phyloP scores from a whole-genome alignment of 2,329 filamentous ascomycete genomes.

The Juglanconis sp. region DNA sequence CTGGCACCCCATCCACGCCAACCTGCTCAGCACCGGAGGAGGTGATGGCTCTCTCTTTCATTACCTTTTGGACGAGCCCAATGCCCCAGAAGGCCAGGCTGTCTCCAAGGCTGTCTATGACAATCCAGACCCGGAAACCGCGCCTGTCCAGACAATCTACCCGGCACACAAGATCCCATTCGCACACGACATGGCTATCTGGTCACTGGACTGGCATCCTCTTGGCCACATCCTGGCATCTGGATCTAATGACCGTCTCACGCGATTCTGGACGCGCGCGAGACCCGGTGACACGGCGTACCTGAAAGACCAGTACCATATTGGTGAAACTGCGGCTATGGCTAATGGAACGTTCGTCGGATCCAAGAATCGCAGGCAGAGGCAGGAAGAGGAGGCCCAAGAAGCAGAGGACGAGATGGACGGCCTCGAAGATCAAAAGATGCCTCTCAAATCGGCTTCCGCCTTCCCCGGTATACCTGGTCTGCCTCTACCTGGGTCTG shows the following conservation, averaged over 20 bases:
- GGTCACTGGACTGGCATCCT: constrained; percentile 97
- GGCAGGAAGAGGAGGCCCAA: constrained; percentile 89
- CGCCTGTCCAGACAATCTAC: constrained; percentile 84
- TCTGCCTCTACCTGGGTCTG: constrained; percentile 42
- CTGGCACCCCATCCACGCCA: constrained; percentile 92
- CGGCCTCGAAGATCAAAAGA: constrained; percentile 86
- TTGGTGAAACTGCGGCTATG: constrained; percentile 89
- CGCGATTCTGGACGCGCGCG: constrained; percentile 91
- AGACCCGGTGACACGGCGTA: constrained; percentile 83
- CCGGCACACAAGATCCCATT: constrained; percentile 83
- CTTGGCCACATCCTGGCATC: constrained; percentile 92
- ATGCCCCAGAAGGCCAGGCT: constrained; percentile 71
- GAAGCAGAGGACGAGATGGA: constrained; percentile 92
- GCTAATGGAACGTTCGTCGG: constrained; percentile 93
- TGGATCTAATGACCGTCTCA: constrained; percentile 94
- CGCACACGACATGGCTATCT: constrained; percentile 92
- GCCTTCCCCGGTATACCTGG: constrained; percentile 55
- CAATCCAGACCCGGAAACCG: constrained; percentile 71
- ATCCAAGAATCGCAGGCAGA: constrained; percentile 71
- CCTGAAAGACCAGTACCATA: constrained; percentile 89
- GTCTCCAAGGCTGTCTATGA: constrained; percentile 80
- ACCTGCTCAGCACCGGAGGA: constrained; percentile 84
- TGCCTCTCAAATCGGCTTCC: constrained; percentile 58
- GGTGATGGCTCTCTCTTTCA: constrained; percentile 87
- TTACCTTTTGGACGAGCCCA: constrained; percentile 94